Evolutionary conservation across 2,329 filamentous ascomycete species (phyloP).

Genomic region (Penicillium expansum): DNA sequence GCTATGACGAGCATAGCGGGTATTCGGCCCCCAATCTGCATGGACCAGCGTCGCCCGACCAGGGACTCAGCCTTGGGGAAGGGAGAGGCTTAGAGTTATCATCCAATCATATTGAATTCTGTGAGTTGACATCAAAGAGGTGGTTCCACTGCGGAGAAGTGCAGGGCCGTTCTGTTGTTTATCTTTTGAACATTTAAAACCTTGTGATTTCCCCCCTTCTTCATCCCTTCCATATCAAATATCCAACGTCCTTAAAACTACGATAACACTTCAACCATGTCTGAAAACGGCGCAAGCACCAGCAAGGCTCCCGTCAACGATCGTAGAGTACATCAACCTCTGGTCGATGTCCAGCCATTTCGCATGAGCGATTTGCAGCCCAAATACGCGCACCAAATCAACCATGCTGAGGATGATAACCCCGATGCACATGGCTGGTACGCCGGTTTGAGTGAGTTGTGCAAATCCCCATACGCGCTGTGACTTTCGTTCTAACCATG

Average conservation of each 20-base stretch:
- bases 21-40: not conserved
- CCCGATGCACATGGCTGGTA: conserved; percentile 82
- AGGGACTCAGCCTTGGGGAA: not conserved
- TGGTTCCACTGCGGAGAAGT: not conserved
- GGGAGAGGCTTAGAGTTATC: not conserved
- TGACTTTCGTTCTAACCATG: not conserved
- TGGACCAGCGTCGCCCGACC: not conserved
- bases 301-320: conserved; percentile 35
- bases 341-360: conserved; percentile 75
- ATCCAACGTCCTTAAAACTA: not conserved
- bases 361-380: conserved; percentile 79
- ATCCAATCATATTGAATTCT: not conserved
- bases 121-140: not conserved
- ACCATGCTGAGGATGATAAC: conserved; percentile 62
- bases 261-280: conserved; percentile 25
- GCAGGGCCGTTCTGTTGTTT: not conserved
- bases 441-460: conserved; percentile 70
- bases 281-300: conserved; percentile 26
- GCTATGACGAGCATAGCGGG: not conserved
- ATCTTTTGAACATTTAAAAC: conserved; percentile 1
- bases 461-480: not conserved
- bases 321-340: conserved; percentile 34
- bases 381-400: conserved; percentile 68
- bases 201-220: not conserved
- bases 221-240: not conserved